Conservation (phyloP, 345 rosid species). For the Luvunga scandens region DNA sequence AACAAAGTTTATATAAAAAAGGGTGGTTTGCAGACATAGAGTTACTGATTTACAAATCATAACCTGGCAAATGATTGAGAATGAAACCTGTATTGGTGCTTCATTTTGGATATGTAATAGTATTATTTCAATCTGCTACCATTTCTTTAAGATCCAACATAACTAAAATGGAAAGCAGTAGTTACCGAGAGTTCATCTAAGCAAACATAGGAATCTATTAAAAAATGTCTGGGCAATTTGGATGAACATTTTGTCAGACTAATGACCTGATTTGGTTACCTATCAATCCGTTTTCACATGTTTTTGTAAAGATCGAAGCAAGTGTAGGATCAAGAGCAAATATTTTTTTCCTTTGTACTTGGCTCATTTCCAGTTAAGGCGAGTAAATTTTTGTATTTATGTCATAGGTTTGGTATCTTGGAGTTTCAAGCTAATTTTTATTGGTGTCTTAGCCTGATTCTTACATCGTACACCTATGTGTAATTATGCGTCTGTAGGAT, state of each 20-base stretch:
- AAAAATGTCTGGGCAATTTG: not conserved
- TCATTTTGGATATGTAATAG: not conserved
- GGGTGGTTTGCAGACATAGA: not conserved
- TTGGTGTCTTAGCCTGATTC: not conserved
- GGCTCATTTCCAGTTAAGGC: not conserved
- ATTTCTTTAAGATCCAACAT: not conserved
- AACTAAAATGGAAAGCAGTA: not conserved
- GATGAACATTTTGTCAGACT: not conserved
- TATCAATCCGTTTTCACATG: too few relatives aligned
- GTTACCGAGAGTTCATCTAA: not conserved
- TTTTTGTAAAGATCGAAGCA: too few relatives aligned
- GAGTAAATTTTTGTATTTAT: not conserved
- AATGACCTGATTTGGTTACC: too few relatives aligned
- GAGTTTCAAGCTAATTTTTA: not conserved
- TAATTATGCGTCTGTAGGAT: constrained; percentile 9
- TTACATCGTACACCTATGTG: too few relatives aligned
- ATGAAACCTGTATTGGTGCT: not conserved
- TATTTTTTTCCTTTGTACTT: not conserved
- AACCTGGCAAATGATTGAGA: not conserved
- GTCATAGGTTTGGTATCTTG: not conserved
- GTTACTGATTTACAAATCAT: not conserved
- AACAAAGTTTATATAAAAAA: not conserved
- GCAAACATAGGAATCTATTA: not conserved
- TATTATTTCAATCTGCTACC: not conserved
- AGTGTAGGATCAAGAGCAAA: too few relatives aligned